phyloP scores from a whole-genome alignment of 2,329 filamentous ascomycete species.

The Phaeosphaeria sp. region DNA sequence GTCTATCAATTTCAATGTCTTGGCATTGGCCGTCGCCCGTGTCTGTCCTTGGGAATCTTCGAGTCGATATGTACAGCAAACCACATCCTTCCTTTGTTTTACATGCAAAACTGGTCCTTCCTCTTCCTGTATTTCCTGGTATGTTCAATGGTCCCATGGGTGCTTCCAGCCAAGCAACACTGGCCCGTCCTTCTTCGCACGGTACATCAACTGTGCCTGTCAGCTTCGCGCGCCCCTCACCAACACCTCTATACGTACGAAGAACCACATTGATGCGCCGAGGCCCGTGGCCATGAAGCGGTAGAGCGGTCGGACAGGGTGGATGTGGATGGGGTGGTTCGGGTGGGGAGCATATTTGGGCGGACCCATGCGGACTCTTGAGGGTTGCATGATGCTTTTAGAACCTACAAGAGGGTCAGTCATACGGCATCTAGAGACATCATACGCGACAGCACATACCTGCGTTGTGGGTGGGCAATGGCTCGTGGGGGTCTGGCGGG shows the following conservation, averaged over 20 bases:
- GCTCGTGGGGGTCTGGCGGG: constrained; percentile 28
- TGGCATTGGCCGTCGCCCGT: constrained; percentile 16
- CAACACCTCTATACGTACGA: constrained; percentile 66
- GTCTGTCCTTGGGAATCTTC: not conserved
- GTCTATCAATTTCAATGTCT: constrained; percentile 16
- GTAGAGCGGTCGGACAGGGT: constrained; percentile 73
- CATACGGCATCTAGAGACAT: not conserved
- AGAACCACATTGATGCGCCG: constrained; percentile 99
- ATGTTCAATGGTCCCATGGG: constrained; percentile 54
- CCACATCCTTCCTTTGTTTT: not conserved
- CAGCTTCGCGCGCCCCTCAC: constrained; percentile 17
- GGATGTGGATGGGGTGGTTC: constrained; percentile 63
- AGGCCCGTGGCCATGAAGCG: constrained; percentile 85
- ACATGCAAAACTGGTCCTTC: not conserved
- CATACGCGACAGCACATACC: constrained; percentile 19
- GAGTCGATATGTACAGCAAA: constrained; percentile 20
- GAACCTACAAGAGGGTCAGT: constrained; percentile 28
- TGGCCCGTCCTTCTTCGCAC: constrained; percentile 94
- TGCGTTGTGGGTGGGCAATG: constrained; percentile 38
- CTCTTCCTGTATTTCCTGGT: not conserved
- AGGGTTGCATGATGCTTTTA: constrained; percentile 33
- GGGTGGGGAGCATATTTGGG: constrained; percentile 48
- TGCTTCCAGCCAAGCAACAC: constrained; percentile 92
- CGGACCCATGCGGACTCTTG: constrained; percentile 42
- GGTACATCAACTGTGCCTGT: constrained; percentile 80